A percentile compares a stretch with the other conserved stretches of the same genome.
Conservation (phyloP, 805 yeast species). For the Candida alai region DNA sequence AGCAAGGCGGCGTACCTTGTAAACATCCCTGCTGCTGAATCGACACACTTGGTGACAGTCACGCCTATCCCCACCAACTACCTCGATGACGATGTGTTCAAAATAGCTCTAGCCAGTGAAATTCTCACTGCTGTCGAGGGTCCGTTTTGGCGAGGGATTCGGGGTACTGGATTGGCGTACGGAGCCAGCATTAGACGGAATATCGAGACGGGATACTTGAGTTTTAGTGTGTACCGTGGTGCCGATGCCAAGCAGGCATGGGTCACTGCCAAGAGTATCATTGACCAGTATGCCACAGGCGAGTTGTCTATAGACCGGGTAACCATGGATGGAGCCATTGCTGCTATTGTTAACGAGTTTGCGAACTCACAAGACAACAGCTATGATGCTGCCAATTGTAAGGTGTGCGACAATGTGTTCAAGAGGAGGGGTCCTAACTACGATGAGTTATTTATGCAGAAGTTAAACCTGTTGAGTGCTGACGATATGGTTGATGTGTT, state of each 20-base stretch:
- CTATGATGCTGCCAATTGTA: constrained; percentile 60
- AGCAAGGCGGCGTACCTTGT: constrained; percentile 55
- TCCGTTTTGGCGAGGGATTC: constrained; percentile 92
- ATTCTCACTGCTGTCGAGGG: constrained; percentile 88
- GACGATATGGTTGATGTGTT: constrained; percentile 50
- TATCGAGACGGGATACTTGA: constrained; percentile 63
- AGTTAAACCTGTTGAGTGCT: constrained; percentile 48
- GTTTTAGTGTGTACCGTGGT: constrained; percentile 72
- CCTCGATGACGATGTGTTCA: constrained; percentile 54
- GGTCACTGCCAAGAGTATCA: constrained; percentile 60
- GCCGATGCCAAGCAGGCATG: constrained; percentile 72
- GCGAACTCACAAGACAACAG: constrained; percentile 68
- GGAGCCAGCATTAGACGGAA: constrained; percentile 66
- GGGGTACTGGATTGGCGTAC: constrained; percentile 93
- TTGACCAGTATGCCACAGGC: constrained; percentile 58
- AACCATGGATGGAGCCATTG: constrained; percentile 67
- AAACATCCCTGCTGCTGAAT: constrained; percentile 80
- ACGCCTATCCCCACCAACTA: constrained; percentile 55
- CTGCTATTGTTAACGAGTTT: constrained; percentile 67
- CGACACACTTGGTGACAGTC: constrained; percentile 61
- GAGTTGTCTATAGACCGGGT: constrained; percentile 49
- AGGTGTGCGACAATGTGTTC: constrained; percentile 63
- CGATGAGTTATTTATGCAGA: constrained; percentile 48
- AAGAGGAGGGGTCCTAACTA: constrained; percentile 69
- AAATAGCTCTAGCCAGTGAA: constrained; percentile 68